Percentiles rank a stretch among this genome's conserved stretches.
Evolutionary conservation across 2,329 filamentous ascomycete genomes (phyloP).

Genomic region (Claviceps humidiphila): DNA sequence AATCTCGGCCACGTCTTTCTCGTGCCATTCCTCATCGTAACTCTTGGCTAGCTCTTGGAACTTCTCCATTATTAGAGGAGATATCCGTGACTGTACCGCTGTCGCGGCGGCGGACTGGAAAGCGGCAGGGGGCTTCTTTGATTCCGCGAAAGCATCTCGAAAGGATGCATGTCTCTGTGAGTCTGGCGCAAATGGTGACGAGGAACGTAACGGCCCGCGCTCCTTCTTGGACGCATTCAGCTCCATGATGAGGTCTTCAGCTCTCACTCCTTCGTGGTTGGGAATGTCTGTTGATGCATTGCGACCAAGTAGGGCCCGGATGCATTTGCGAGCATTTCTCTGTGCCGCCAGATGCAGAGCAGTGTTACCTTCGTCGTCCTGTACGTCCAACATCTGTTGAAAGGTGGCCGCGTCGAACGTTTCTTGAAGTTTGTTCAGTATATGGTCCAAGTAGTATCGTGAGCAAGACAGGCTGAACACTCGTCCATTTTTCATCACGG

Average conservation of each 20-base stretch:
- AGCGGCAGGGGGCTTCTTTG: conserved; percentile 26
- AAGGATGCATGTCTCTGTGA: conserved; percentile 43
- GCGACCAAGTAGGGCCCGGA: conserved; percentile 64
- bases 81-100: conserved; percentile 55
- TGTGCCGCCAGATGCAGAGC: conserved; percentile 64
- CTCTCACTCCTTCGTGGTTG: conserved; percentile 70
- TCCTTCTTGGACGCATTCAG: conserved; percentile 57
- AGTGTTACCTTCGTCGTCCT: conserved; percentile 81
- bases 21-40: conserved; percentile 63
- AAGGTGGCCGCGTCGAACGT: conserved; percentile 63
- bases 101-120: conserved; percentile 54
- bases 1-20: conserved; percentile 56
- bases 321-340: conserved; percentile 77
- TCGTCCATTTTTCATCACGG: conserved; percentile 72
- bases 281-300: conserved; percentile 72
- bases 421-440: conserved; percentile 76
- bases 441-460: conserved; percentile 83
- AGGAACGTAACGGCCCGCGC: conserved; percentile 59
- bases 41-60: conserved; percentile 55
- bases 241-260: conserved; percentile 70
- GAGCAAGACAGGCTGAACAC: conserved; percentile 76
- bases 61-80: conserved; percentile 56
- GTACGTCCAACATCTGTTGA: conserved; percentile 64
- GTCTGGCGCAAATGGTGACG: conserved; percentile 54
- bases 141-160: conserved; percentile 34